Conservation (phyloP, 768 basidiomycete species). For the Boletus vermiculosoides region DNA sequence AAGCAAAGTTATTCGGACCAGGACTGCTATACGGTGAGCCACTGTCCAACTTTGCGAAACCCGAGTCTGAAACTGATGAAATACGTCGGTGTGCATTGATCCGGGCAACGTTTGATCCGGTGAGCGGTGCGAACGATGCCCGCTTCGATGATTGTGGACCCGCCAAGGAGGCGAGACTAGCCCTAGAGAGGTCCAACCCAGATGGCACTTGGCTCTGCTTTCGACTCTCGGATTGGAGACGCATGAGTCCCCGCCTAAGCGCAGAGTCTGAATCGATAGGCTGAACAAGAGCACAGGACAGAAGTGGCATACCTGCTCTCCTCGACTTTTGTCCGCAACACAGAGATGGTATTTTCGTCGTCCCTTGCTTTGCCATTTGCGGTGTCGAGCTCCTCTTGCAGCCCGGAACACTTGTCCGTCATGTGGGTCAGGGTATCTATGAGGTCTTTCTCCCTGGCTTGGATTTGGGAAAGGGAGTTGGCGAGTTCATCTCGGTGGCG, state of each 20-base stretch:
- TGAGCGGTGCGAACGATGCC: slow-evolving; percentile 73
- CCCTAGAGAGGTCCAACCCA: slow-evolving; percentile 56
- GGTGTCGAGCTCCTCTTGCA: slow-evolving; percentile 56
- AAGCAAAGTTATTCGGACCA: slow-evolving; percentile 36
- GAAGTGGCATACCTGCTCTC: slow-evolving; percentile 65
- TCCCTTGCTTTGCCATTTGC: slow-evolving; percentile 56
- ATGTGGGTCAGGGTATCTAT: slow-evolving; percentile 63
- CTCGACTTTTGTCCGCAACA: slow-evolving; percentile 82
- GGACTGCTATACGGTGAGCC: slow-evolving; percentile 32
- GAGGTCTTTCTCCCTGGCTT: slow-evolving; percentile 55
- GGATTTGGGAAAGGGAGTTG: slow-evolving; percentile 47
- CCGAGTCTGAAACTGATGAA: slow-evolving; percentile 72
- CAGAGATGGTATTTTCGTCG: slow-evolving; percentile 71
- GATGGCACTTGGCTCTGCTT: slow-evolving; percentile 54
- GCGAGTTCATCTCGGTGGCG: slow-evolving; percentile 72
- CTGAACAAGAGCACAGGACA: background rate
- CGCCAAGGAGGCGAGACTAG: slow-evolving; percentile 37
- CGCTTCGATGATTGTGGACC: slow-evolving; percentile 61
- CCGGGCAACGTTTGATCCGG: slow-evolving; percentile 48
- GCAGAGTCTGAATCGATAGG: slow-evolving; percentile 6
- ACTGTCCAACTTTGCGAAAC: slow-evolving; percentile 35
- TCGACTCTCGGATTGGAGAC: slow-evolving; percentile 74
- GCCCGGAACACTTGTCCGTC: slow-evolving; percentile 59
- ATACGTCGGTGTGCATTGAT: slow-evolving; percentile 62
- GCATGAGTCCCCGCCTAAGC: slow-evolving; percentile 78